Conservation (phyloP, 805 yeast genomes). For the Barnettozyma sp. region DNA sequence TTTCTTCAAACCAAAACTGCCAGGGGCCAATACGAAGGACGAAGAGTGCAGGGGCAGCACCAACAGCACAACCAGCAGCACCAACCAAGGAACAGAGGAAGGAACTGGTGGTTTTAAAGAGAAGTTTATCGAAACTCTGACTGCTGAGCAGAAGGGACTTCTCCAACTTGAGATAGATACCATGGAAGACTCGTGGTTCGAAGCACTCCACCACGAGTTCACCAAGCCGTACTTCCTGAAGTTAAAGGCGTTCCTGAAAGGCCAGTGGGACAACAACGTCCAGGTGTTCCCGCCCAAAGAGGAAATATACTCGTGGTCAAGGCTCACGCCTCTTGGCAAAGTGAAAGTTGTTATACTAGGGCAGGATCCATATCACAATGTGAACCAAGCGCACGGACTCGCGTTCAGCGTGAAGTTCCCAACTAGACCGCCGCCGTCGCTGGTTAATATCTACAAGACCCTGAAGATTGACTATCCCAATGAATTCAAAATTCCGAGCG, state of each 20-base stretch:
- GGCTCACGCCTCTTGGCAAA: conserved; percentile 66
- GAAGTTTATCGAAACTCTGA: conserved; percentile 9
- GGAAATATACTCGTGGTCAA: conserved; percentile 88
- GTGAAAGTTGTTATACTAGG: conserved; percentile 82
- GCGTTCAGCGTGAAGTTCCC: conserved; percentile 90
- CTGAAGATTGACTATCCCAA: conserved; percentile 69
- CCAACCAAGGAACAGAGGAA: too few species aligned
- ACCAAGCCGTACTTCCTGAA: conserved; percentile 78
- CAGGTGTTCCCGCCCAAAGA: conserved; percentile 74
- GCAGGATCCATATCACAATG: conserved; percentile 94
- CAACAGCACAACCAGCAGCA: too few species aligned
- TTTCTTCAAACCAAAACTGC: conserved; percentile 4
- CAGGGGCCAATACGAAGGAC: background rate
- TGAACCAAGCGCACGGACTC: conserved; percentile 91
- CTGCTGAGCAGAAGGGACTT: conserved; percentile 40
- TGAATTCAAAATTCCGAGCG: conserved; percentile 49
- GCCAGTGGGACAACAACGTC: conserved; percentile 38
- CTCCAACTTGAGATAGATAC: conserved; percentile 62
- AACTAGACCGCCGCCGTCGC: conserved; percentile 80
- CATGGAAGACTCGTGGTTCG: conserved; percentile 75
- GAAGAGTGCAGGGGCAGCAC: background rate
- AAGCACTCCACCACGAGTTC: conserved; percentile 57
- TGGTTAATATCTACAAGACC: conserved; percentile 80
- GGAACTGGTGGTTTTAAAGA: conserved; percentile 15
- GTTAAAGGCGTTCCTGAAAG: conserved; percentile 55